Percentiles rank a stretch among this genome's conserved stretches.
phyloP scores from a whole-genome alignment of 225 moss, liverwort and hornwort species.

The Pleurozium schreberi region DNA sequence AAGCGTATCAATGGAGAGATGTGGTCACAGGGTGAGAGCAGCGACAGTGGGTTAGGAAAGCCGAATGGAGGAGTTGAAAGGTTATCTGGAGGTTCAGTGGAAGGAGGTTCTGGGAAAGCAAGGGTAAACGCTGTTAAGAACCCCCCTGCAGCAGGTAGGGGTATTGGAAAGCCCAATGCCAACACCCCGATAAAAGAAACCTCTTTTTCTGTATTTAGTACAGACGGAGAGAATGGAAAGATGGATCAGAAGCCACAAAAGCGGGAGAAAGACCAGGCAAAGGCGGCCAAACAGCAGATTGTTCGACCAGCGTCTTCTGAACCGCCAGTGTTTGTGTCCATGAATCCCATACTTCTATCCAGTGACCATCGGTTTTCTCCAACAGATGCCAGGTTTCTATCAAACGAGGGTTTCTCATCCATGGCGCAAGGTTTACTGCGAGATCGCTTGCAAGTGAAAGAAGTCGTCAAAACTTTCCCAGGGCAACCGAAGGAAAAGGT shows the following conservation, averaged over 20 bases:
- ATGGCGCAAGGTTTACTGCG: constrained; percentile 34
- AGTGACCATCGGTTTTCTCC: constrained; percentile 47
- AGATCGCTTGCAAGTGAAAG: constrained; percentile 39
- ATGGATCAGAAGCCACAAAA: constrained; percentile 11
- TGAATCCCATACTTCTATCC: constrained; percentile 44
- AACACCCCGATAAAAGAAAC: neutral
- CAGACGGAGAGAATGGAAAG: constrained; percentile 19
- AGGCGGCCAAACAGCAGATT: constrained; percentile 12
- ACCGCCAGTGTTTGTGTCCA: constrained; percentile 39
- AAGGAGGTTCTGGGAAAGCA: constrained; percentile 7
- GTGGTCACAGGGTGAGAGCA: constrained; percentile 27
- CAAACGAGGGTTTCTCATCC: constrained; percentile 34
- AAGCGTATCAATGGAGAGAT: constrained; percentile 15
- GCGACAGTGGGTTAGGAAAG: constrained; percentile 34
- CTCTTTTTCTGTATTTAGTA: neutral
- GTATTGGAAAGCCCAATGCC: neutral
- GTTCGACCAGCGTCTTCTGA: constrained; percentile 20
- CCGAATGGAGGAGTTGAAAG: constrained; percentile 19
- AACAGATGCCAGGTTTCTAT: constrained; percentile 40
- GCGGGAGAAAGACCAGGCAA: constrained; percentile 7
- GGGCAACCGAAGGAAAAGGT: constrained; percentile 39
- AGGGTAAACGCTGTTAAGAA: neutral
- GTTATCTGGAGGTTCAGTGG: neutral
- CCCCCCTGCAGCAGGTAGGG: neutral
- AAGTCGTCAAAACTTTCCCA: constrained; percentile 14